Evolutionary conservation across 2,329 filamentous ascomycete genomes (phyloP).

Genomic region (Myrmaecium sp.): DNA sequence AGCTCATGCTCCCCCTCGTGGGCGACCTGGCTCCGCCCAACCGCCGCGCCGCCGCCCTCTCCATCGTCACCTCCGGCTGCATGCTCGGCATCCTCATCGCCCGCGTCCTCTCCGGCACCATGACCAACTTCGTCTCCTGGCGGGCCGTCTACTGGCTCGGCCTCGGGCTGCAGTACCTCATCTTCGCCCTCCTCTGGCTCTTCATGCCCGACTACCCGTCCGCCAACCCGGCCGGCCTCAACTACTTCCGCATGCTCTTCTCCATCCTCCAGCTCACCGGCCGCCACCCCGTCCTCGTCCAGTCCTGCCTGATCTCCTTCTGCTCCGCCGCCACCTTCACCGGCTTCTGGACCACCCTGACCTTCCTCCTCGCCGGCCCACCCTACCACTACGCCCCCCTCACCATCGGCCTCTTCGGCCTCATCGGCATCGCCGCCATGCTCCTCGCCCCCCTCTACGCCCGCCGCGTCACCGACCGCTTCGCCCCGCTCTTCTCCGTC

Average conservation of each 20-base stretch:
- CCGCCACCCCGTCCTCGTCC: constrained; percentile 50
- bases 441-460: constrained; percentile 52
- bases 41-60: constrained; percentile 51
- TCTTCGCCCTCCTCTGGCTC: constrained; percentile 47
- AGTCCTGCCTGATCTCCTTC: constrained; percentile 51
- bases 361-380: constrained; percentile 54
- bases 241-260: constrained; percentile 48
- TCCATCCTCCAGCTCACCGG: constrained; percentile 47
- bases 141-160: constrained; percentile 65
- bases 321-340: constrained; percentile 46
- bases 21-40: constrained; percentile 58
- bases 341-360: constrained; percentile 58
- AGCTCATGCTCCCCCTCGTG: constrained; percentile 60
- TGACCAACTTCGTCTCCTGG: constrained; percentile 60
- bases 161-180: constrained; percentile 51
- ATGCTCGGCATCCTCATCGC: constrained; percentile 62
- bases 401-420: constrained; percentile 59
- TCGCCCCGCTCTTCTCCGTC: constrained; percentile 50
- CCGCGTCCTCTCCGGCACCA: constrained; percentile 55
- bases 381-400: constrained; percentile 54
- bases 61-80: constrained; percentile 59
- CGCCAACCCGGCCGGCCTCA: constrained; percentile 47
- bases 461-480: constrained; percentile 50
- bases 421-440: constrained; percentile 60
- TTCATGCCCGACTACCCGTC: constrained; percentile 71